Conservation (phyloP, 2,329 filamentous ascomycete species). For the Rhynchosporium graminicola region DNA sequence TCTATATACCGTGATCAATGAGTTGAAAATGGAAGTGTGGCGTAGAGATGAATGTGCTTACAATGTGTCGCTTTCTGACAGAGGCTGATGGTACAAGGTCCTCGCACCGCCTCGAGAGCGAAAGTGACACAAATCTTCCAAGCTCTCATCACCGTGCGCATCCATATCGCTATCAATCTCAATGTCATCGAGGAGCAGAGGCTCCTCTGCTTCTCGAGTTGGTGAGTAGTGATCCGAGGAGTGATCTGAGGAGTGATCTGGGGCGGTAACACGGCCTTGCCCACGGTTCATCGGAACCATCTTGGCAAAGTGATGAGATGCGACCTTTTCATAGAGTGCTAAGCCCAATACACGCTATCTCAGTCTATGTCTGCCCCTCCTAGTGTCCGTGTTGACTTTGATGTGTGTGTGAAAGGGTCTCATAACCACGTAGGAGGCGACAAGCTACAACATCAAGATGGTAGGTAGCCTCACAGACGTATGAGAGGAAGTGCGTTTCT, state of each 20-base stretch:
- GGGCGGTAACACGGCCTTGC: background rate
- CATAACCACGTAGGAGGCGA: conserved; percentile 3
- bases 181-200: conserved; percentile 21
- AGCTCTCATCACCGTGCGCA: conserved; percentile 15
- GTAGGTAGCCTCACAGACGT: background rate
- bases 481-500: background rate
- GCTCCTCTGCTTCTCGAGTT: conserved; percentile 14
- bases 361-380: conserved; percentile 10
- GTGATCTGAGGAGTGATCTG: conserved; percentile 2
- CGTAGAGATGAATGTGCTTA: conserved; percentile 16
- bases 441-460: background rate
- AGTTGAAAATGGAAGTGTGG: background rate
- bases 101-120: conserved; percentile 14
- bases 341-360: conserved; percentile 1
- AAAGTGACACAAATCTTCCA: conserved; percentile 17
- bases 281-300: conserved; percentile 17
- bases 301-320: background rate
- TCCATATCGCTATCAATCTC: conserved; percentile 12
- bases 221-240: conserved; percentile 5
- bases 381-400: conserved; percentile 14
- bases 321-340: background rate
- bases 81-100: conserved; percentile 28
- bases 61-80: conserved; percentile 32
- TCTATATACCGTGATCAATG: conserved; percentile 20
- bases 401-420: background rate